Conservation (phyloP, 805 yeast species). For the Sugiyamaella chiloensis region DNA sequence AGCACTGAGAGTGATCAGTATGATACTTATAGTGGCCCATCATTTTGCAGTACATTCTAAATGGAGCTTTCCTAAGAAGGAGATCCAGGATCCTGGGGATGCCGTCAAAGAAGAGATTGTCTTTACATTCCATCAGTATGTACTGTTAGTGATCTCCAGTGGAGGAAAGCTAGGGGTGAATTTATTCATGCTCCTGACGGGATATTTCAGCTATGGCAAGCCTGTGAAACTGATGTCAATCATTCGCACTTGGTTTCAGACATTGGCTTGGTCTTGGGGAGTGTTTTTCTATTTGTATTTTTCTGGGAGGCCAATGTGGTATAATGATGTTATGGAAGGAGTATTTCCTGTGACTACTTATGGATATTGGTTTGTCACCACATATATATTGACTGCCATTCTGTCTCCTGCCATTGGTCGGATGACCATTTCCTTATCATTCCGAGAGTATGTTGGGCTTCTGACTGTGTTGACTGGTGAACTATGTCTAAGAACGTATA, state of each 20-base stretch:
- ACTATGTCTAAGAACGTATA: background rate
- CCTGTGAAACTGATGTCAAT: conserved; percentile 5
- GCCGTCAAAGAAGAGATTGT: background rate
- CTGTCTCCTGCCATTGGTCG: conserved; percentile 5
- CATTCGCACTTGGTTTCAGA: conserved; percentile 7
- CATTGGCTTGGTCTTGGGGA: conserved; percentile 2
- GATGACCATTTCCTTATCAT: background rate
- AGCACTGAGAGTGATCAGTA: conserved; percentile 4
- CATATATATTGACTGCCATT: conserved; percentile 3
- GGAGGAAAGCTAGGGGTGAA: conserved; percentile 9
- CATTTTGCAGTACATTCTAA: conserved; percentile 2
- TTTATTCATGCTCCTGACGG: conserved; percentile 8
- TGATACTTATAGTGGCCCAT: conserved; percentile 5
- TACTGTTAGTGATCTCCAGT: background rate
- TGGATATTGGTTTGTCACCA: conserved; percentile 9
- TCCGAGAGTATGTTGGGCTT: conserved; percentile 6
- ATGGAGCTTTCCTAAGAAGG: conserved; percentile 1
- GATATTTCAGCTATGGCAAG: conserved; percentile 7
- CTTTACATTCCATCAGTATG: background rate
- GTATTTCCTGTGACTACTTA: background rate
- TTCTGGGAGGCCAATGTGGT: conserved; percentile 3
- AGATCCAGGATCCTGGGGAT: background rate
- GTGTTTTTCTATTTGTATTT: conserved; percentile 1
- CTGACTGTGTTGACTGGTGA: background rate
- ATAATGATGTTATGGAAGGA: conserved; percentile 1